These are phyloP conservation scores for Salvia splendens DNA, from an alignment of 257 asterid genomes.

Conservation along the genomic window DNA sequence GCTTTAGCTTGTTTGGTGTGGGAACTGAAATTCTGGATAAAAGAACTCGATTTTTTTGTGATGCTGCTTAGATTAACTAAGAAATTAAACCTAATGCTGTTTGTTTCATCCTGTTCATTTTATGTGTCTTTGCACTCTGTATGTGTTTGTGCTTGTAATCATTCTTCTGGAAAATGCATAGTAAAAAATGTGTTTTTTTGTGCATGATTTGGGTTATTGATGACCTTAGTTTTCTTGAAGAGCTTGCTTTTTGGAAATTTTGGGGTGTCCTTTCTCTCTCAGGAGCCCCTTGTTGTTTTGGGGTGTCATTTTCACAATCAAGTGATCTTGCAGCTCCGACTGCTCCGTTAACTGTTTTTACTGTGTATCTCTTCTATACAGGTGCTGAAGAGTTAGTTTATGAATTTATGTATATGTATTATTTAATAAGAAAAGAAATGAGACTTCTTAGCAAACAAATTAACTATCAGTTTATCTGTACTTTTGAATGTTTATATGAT, in stretches of 20 bases:
- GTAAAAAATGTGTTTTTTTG: not conserved
- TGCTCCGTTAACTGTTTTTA: not conserved
- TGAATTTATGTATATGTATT: not conserved
- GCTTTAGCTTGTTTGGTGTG: constrained; percentile 22
- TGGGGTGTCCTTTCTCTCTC: not conserved
- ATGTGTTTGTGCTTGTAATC: constrained; percentile 16
- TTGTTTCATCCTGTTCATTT: not conserved
- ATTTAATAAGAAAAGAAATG: not conserved
- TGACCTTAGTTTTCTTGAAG: not conserved
- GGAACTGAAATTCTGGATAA: constrained; percentile 21
- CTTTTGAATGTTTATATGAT: not conserved
- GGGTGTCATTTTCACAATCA: not conserved
- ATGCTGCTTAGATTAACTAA: not conserved
- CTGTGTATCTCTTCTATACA: constrained; percentile 2
- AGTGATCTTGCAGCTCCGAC: not conserved
- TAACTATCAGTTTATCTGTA: not conserved
- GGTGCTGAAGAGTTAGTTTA: constrained; percentile 6
- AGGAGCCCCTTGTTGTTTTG: not conserved
- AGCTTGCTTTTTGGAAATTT: not conserved
- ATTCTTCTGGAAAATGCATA: constrained; percentile 16
- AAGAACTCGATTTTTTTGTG: not conserved
- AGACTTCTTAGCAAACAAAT: not conserved
- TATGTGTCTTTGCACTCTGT: not conserved
- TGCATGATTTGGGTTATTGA: constrained; percentile 8
- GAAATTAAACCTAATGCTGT: not conserved